Evolutionary conservation across 1,284 basidiomycete species (phyloP).

Genomic region (Sporisorium graminicola): DNA sequence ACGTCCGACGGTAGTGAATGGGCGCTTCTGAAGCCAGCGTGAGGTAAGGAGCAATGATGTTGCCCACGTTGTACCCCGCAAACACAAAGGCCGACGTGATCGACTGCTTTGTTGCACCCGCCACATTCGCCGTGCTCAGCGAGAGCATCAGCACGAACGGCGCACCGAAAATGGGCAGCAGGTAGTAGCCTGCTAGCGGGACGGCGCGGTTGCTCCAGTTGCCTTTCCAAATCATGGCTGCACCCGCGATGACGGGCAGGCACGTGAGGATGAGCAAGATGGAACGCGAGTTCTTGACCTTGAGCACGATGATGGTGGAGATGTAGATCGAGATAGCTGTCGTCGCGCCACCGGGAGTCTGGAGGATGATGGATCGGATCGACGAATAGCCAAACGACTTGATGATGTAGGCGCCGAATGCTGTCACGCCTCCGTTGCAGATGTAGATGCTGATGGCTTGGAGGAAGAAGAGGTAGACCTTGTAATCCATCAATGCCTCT

Average conservation of each 20-base stretch:
- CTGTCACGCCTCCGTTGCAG: constrained; percentile 71
- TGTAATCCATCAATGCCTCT: constrained; percentile 72
- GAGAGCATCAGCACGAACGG: constrained; percentile 72
- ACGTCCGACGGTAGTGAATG: constrained; percentile 72
- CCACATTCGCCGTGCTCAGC: constrained; percentile 71
- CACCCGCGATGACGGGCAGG: constrained; percentile 72
- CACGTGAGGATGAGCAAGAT: constrained; percentile 71
- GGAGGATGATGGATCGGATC: constrained; percentile 71
- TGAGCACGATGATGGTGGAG: constrained; percentile 70
- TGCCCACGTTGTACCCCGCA: constrained; percentile 70
- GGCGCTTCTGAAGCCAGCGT: constrained; percentile 58
- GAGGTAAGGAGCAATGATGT: constrained; percentile 66
- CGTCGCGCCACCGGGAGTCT: constrained; percentile 70
- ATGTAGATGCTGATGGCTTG: constrained; percentile 71
- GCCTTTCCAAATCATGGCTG: constrained; percentile 72
- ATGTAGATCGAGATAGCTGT: constrained; percentile 72
- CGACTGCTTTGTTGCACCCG: constrained; percentile 73
- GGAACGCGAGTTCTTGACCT: constrained; percentile 70
- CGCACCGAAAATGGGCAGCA: constrained; percentile 72
- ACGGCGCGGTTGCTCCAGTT: constrained; percentile 71
- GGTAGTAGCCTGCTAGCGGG: constrained; percentile 73
- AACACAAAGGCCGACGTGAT: constrained; percentile 71
- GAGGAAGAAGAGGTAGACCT: constrained; percentile 72
- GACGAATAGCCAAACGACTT: constrained; percentile 71
- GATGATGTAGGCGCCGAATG: constrained; percentile 73